Percentiles rank a stretch among this genome's conserved stretches.
Evolutionary conservation across 2,329 filamentous ascomycete species (phyloP).

Genomic region (Microcera coccophila): DNA sequence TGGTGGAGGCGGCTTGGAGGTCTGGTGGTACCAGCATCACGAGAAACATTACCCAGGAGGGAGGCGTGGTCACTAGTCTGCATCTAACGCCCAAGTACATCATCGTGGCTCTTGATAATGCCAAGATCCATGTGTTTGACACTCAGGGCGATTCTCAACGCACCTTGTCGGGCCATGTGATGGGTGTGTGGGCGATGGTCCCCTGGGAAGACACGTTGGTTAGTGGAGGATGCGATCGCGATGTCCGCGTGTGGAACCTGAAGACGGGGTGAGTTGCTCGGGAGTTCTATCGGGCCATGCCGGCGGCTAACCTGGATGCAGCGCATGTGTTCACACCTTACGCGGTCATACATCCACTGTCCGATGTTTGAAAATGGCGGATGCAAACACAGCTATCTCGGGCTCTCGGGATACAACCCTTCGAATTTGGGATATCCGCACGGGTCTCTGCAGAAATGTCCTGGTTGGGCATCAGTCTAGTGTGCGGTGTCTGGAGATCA

Average conservation of each 20-base stretch:
- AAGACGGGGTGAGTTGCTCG: slow-evolving; percentile 68
- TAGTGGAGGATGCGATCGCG: slow-evolving; percentile 92
- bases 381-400: slow-evolving; percentile 89
- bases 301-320: slow-evolving; percentile 15
- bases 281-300: not conserved
- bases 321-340: slow-evolving; percentile 67
- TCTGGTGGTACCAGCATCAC: slow-evolving; percentile 81
- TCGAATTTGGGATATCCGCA: slow-evolving; percentile 88
- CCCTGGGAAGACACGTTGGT: slow-evolving; percentile 95
- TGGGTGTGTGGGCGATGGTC: slow-evolving; percentile 99
- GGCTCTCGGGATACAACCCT: slow-evolving; percentile 93
- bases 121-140: slow-evolving; percentile 97
- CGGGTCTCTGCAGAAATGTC: slow-evolving; percentile 84
- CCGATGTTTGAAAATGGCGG: slow-evolving; percentile 95
- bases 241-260: slow-evolving; percentile 96
- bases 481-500: slow-evolving; percentile 90
- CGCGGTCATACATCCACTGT: slow-evolving; percentile 96
- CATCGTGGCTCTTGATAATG: slow-evolving; percentile 94
- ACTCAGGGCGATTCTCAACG: slow-evolving; percentile 83
- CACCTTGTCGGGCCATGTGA: slow-evolving; percentile 90
- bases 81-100: slow-evolving; percentile 96
- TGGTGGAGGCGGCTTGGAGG: slow-evolving; percentile 96
- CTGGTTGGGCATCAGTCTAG: slow-evolving; percentile 93
- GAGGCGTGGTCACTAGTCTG: slow-evolving; percentile 92
- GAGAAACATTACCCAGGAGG: slow-evolving; percentile 90